These are phyloP conservation scores for Biscogniauxia sp. DNA, from an alignment of 2,329 filamentous ascomycete genomes.

Conservation along the genomic window DNA sequence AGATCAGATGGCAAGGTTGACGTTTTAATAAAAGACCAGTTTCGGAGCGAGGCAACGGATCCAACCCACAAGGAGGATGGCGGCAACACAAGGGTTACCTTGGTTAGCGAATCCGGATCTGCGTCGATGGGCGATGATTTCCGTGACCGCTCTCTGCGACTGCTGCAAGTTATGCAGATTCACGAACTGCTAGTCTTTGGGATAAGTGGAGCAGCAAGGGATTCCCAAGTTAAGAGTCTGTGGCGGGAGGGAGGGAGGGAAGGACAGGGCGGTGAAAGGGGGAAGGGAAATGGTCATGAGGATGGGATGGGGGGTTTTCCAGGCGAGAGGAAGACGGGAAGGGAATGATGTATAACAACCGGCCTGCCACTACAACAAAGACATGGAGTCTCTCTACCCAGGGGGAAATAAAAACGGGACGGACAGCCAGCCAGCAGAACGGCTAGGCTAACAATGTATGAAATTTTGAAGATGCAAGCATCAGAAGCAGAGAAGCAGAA, in stretches of 20 bases:
- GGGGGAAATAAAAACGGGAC: too few relatives aligned
- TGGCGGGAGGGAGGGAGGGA: too few relatives aligned
- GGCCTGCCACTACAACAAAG: too few relatives aligned
- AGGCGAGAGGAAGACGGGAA: too few relatives aligned
- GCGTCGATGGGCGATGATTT: slow-evolving; percentile 1
- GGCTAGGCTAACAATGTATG: neutral
- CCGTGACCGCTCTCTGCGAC: slow-evolving; percentile 8
- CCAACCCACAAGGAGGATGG: slow-evolving; percentile 12
- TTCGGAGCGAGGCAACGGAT: slow-evolving; percentile 4
- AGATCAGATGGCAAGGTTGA: neutral
- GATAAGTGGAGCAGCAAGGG: neutral
- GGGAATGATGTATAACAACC: too few relatives aligned
- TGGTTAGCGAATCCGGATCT: slow-evolving; percentile 6
- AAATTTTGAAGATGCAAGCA: neutral
- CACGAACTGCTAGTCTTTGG: neutral
- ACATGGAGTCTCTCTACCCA: too few relatives aligned
- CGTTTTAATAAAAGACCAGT: neutral
- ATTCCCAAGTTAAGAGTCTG: neutral
- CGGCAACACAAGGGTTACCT: slow-evolving; percentile 14
- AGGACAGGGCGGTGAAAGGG: neutral
- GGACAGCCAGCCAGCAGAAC: too few relatives aligned
- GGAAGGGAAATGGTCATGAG: too few relatives aligned
- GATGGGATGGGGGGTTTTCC: too few relatives aligned
- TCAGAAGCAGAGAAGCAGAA: neutral
- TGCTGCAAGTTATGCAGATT: neutral